These are phyloP conservation scores for Mycena galopus DNA, from an alignment of 768 basidiomycete species.

Conservation along the genomic window DNA sequence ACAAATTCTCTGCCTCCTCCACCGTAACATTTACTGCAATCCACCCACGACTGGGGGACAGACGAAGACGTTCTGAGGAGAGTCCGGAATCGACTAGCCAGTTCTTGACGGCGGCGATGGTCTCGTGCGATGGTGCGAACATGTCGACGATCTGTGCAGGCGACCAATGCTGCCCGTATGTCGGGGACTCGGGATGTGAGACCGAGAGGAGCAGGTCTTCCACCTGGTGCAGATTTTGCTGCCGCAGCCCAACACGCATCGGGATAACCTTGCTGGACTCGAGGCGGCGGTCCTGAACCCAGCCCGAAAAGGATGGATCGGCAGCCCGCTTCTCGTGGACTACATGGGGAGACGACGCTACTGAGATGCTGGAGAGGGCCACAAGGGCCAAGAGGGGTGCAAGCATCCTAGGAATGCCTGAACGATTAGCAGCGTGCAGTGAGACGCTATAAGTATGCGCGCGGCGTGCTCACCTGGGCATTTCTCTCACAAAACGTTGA, in stretches of 20 bases:
- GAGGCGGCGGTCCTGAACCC: constrained; percentile 47
- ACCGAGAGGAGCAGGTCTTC: constrained; percentile 58
- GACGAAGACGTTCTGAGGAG: constrained; percentile 47
- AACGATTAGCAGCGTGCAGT: background rate
- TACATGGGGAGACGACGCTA: constrained; percentile 33
- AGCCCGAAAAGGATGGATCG: constrained; percentile 45
- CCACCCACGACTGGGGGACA: constrained; percentile 53
- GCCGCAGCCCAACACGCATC: constrained; percentile 59
- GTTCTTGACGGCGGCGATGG: constrained; percentile 50
- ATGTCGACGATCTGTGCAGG: constrained; percentile 52
- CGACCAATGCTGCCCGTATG: constrained; percentile 62
- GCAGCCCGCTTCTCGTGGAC: constrained; percentile 55
- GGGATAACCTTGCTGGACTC: constrained; percentile 51
- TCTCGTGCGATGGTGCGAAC: constrained; percentile 56
- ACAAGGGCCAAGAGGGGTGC: constrained; percentile 15
- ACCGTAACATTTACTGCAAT: constrained; percentile 55
- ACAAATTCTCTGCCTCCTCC: constrained; percentile 57
- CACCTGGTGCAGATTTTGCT: constrained; percentile 55
- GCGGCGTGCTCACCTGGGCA: background rate
- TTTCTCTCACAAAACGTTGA: background rate
- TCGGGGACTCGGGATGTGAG: constrained; percentile 57
- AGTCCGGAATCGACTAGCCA: constrained; percentile 58
- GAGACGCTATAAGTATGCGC: constrained; percentile 1
- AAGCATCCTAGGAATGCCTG: constrained; percentile 20
- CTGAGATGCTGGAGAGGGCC: constrained; percentile 2